phyloP scores from a whole-genome alignment of 441 rosid species.

The Erodium texanum region DNA sequence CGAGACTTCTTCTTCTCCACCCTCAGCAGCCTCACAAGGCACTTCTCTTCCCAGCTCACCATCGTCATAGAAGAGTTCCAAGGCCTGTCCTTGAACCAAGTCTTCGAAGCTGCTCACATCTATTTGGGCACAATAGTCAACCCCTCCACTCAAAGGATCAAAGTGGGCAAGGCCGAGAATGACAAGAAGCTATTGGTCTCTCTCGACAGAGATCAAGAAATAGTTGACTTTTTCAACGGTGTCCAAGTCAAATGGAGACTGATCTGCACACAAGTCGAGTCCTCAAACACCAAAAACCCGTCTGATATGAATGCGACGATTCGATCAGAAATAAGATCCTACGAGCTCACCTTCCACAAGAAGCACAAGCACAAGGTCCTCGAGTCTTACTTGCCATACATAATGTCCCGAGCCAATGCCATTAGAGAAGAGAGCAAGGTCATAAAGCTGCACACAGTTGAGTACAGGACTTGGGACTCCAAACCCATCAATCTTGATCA shows the following conservation, averaged over 20 bases:
- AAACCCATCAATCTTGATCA: conserved; percentile 28
- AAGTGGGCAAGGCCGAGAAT: conserved; percentile 19
- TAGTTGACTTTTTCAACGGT: conserved; percentile 20
- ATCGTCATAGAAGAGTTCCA: conserved; percentile 19
- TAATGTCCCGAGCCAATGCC: conserved; percentile 19
- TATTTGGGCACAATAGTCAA: conserved; percentile 22
- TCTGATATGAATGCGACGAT: no score
- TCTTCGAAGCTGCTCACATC: conserved; percentile 19
- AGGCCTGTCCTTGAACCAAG: conserved; percentile 18
- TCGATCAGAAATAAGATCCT: conserved; percentile 13
- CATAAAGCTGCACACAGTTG: conserved; percentile 16
- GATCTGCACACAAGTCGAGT: not conserved
- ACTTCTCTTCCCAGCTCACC: conserved; percentile 14
- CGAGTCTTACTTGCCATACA: conserved; percentile 13
- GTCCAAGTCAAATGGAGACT: conserved; percentile 18
- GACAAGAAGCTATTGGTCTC: conserved; percentile 16
- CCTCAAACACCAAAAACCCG: no score
- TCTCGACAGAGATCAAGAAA: conserved; percentile 17
- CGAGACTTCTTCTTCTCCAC: conserved; percentile 2
- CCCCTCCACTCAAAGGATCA: conserved; percentile 15
- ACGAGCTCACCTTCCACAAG: conserved; percentile 22
- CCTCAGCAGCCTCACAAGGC: not conserved
- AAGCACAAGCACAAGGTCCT: conserved; percentile 12
- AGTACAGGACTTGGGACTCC: conserved; percentile 3
- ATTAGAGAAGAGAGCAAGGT: conserved; percentile 20